Base-by-base conservation (phyloP, 1,139 yeast species). In the Lipomyces yarrowii region DNA sequence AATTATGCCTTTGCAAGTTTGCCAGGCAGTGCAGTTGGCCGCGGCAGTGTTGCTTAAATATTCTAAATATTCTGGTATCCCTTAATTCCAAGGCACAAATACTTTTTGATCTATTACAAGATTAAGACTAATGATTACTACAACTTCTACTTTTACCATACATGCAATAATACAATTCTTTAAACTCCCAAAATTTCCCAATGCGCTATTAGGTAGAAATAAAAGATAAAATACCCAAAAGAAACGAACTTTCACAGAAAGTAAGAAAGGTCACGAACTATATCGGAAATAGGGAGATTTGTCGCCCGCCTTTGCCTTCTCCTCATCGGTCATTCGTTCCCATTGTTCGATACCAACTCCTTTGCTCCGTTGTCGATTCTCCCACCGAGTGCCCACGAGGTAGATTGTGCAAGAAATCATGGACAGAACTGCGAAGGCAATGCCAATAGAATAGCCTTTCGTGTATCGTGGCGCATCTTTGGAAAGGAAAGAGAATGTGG, bases 401-500 rank as follows among this genome's bases (percentile, higher is more conserved):
- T 88, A 88, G 15, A 78, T 74, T 7, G 79, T 32, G 26, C 84
- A 79, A 66, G 81, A 71, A 1, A 84, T 63, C 60, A 88, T 79
- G 1, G 90, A 80, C 69, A 89, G 79, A 1, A 80, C 78, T 37
- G 84, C 80, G 65, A 85, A 82, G 0, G 87, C 87, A 59, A 86
- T 76, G 56, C 85, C 82, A 60, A 90, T 77, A 63, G 86, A 78
- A 64, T 88, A 79, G 61, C 92, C 93, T 39, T 83, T 85, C 46
- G 74, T 80, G 77, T 84, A 88, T 42, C 76, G 79, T 23, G 91
- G 91, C 46, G 89, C 84, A 70, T 87, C 90, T 59, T 77, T 76
- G 51, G 82, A 73, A 61, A 86, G 80, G 79, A 86, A 88, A 35
- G 87, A 79, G 73, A 82, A 88, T 1, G 92, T 86, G 15, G 93